A percentile compares a stretch with the other conserved stretches of the same genome.
Evolutionary conservation across 768 basidiomycete genomes (phyloP).

Genomic region (Tricholomella constricta): DNA sequence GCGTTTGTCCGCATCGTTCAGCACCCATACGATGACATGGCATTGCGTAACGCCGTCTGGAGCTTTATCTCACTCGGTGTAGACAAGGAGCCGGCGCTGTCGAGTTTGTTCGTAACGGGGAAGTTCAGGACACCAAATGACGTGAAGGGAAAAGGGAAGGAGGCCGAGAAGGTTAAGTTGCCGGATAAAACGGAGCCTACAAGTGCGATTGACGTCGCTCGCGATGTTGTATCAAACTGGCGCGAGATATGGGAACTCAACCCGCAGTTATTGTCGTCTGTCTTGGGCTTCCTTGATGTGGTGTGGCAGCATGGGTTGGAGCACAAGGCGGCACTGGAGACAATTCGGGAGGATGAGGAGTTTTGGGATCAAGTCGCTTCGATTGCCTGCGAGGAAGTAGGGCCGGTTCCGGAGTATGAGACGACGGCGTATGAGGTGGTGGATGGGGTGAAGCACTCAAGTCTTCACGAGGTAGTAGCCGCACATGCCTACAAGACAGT

Average conservation of each 20-base stretch:
- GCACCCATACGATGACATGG: slow-evolving; percentile 78
- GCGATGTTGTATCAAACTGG: slow-evolving; percentile 69
- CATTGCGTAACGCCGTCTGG: slow-evolving; percentile 79
- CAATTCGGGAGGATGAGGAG: slow-evolving; percentile 52
- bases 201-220: slow-evolving; percentile 70
- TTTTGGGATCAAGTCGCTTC: slow-evolving; percentile 75
- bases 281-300: slow-evolving; percentile 73
- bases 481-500: slow-evolving; percentile 68
- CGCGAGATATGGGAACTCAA: slow-evolving; percentile 75
- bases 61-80: slow-evolving; percentile 79
- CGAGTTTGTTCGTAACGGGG: slow-evolving; percentile 76
- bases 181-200: slow-evolving; percentile 35
- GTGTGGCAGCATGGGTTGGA: slow-evolving; percentile 83
- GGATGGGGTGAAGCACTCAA: slow-evolving; percentile 54
- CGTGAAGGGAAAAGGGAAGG: slow-evolving; percentile 41
- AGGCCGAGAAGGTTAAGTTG: slow-evolving; percentile 33
- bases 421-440: slow-evolving; percentile 48
- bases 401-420: slow-evolving; percentile 70
- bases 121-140: slow-evolving; percentile 55
- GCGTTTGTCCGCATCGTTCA: slow-evolving; percentile 71
- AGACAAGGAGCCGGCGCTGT: slow-evolving; percentile 84
- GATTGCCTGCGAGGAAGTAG: slow-evolving; percentile 68
- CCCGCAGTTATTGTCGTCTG: slow-evolving; percentile 72
- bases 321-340: slow-evolving; percentile 60
- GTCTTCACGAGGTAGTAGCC: slow-evolving; percentile 61